Percentiles rank a stretch among this genome's conserved stretches.
Conservation (phyloP, 164 flowering plant species). For the Annona squamosa region DNA sequence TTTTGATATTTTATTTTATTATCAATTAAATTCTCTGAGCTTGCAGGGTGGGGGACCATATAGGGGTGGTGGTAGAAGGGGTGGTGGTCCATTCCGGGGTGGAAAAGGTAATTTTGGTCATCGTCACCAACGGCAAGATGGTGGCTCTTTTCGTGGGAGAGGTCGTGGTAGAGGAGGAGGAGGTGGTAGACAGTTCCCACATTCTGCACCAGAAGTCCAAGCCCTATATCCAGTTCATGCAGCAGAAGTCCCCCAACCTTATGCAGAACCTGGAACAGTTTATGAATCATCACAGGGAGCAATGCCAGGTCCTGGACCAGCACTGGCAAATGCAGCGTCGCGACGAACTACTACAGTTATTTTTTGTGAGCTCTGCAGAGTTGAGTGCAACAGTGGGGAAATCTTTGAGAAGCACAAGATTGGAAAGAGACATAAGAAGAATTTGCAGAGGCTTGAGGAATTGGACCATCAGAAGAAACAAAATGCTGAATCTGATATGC, state of each 20-base stretch:
- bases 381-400: slow-evolving; percentile 49
- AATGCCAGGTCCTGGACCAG: slow-evolving; percentile 8
- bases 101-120: slow-evolving; percentile 20
- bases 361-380: slow-evolving; percentile 59
- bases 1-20: neutral
- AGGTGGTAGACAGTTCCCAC: slow-evolving; percentile 20
- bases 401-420: slow-evolving; percentile 49
- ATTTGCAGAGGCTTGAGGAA: slow-evolving; percentile 30
- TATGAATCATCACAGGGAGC: neutral
- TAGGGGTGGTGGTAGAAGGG: slow-evolving; percentile 35
- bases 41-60: slow-evolving; percentile 35
- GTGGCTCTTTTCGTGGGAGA: slow-evolving; percentile 15
- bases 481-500: neutral
- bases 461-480: slow-evolving; percentile 1
- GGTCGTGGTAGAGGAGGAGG: slow-evolving; percentile 28
- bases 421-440: slow-evolving; percentile 54
- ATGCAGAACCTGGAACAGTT: slow-evolving; percentile 7
- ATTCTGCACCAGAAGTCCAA: slow-evolving; percentile 8
- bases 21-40: slow-evolving; percentile 4
- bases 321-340: neutral
- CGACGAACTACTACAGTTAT: slow-evolving; percentile 20
- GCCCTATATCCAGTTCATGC: slow-evolving; percentile 4
- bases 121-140: slow-evolving; percentile 17
- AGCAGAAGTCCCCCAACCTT: neutral
- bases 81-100: slow-evolving; percentile 31